A percentile compares a stretch with the other conserved stretches of the same genome.
phyloP scores from a whole-genome alignment of 768 basidiomycete species.

The Cystoderma amianthinum region DNA sequence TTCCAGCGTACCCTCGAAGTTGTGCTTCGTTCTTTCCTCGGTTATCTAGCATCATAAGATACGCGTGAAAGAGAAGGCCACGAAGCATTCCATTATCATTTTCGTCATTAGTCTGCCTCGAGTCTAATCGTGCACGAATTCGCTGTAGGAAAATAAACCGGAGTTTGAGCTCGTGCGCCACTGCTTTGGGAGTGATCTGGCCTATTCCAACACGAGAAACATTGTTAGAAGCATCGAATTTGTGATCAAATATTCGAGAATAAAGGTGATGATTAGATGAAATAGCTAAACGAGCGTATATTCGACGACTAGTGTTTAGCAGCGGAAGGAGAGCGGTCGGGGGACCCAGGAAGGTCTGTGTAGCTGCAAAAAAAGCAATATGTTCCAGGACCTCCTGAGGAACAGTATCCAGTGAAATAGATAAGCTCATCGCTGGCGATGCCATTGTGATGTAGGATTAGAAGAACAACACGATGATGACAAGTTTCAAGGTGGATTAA shows the following conservation, averaged over 20 bases:
- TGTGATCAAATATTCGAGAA: conserved; percentile 56
- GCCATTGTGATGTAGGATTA: not conserved
- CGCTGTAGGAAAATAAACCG: conserved; percentile 52
- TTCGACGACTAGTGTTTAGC: conserved; percentile 38
- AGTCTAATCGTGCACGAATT: conserved; percentile 40
- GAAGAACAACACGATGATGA: not conserved
- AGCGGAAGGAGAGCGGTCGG: conserved; percentile 54
- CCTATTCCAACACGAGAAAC: conserved; percentile 40
- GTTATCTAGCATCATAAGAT: conserved; percentile 78
- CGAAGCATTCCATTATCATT: conserved; percentile 16
- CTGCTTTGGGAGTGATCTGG: conserved; percentile 28
- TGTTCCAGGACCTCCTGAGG: conserved; percentile 78
- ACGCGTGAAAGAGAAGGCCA: conserved; percentile 60
- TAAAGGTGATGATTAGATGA: conserved; percentile 62
- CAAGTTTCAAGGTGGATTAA: not conserved
- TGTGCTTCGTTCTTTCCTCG: conserved; percentile 67
- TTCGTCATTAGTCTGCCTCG: conserved; percentile 16
- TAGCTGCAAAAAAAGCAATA: conserved; percentile 62
- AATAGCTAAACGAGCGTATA: conserved; percentile 44
- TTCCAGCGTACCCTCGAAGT: conserved; percentile 58
- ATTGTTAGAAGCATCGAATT: conserved; percentile 57
- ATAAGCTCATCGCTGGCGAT: conserved; percentile 2
- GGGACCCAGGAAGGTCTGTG: conserved; percentile 47
- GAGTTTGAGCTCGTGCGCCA: conserved; percentile 60
- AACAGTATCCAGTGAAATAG: conserved; percentile 35